Conservation (phyloP, 306 rosid species). For the Trichosanthes cucumerina region DNA sequence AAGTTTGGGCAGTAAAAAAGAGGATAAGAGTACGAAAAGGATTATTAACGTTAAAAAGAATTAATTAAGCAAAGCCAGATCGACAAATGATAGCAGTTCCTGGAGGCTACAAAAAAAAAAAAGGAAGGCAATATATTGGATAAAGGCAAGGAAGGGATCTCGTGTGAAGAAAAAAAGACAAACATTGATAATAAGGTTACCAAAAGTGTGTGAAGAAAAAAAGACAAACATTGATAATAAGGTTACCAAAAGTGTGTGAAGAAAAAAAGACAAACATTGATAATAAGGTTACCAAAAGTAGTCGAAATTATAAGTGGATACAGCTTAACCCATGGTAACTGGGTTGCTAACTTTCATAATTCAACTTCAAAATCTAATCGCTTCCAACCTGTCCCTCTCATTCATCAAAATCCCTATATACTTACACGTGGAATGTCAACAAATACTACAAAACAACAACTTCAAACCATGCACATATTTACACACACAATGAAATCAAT, state of each 20-base stretch:
- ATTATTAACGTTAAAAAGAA: too few species aligned
- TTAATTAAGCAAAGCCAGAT: too few species aligned
- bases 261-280: not conserved
- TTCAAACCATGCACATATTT: not conserved
- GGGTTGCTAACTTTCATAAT: not conserved
- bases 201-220: too few species aligned
- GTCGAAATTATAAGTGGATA: not conserved
- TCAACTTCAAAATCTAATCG: not conserved
- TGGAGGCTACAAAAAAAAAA: too few species aligned
- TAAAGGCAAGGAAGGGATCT: not conserved
- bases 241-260: too few species aligned
- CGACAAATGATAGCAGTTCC: too few species aligned
- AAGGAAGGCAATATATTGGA: too few species aligned
- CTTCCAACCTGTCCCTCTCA: not conserved
- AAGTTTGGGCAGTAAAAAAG: too few species aligned
- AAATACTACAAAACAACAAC: not conserved
- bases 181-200: too few species aligned
- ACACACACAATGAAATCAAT: not conserved
- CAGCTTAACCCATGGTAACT: not conserved
- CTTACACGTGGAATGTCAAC: not conserved
- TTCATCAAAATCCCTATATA: not conserved
- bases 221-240: too few species aligned
- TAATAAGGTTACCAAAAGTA: not conserved
- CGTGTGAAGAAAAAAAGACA: not conserved
- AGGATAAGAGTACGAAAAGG: too few species aligned